Evolutionary conservation across 177 flowering plant genomes (phyloP).

Genomic region (Vitis hybrid): DNA sequence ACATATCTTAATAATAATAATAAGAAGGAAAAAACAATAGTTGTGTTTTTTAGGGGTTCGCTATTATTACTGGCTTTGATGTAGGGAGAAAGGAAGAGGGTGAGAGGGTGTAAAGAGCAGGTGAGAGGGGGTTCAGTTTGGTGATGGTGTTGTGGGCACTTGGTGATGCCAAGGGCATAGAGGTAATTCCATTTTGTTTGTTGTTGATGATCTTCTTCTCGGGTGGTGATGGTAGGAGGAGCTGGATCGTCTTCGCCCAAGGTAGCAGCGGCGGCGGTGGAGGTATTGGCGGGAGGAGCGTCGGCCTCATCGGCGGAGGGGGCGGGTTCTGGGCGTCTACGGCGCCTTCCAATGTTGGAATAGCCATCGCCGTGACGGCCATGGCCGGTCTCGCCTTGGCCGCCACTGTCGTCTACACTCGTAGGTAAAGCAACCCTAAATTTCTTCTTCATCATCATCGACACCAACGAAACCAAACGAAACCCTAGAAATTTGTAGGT

Average conservation of each 20-base stretch:
- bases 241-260: constrained; percentile 19
- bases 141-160: constrained; percentile 4
- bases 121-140: background rate
- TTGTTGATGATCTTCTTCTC: constrained; percentile 16
- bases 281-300: constrained; percentile 15
- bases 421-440: constrained; percentile 26
- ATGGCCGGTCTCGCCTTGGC: constrained; percentile 58
- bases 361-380: constrained; percentile 50
- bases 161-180: too few relatives aligned
- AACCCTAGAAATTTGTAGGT: background rate
- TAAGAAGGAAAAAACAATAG: too few relatives aligned
- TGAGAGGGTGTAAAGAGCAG: background rate
- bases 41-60: too few relatives aligned
- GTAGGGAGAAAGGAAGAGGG: background rate
- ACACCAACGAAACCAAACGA: too few relatives aligned
- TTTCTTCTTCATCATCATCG: background rate
- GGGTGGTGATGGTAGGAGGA: constrained; percentile 23
- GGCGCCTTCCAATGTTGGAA: constrained; percentile 29
- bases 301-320: constrained; percentile 14
- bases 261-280: constrained; percentile 20
- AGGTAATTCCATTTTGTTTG: background rate
- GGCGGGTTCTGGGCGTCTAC: constrained; percentile 13
- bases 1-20: too few relatives aligned
- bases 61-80: too few relatives aligned
- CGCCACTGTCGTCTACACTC: constrained; percentile 42